A percentile compares a stretch with the other conserved stretches of the same genome.
These are phyloP conservation scores for Orbilia brochopaga DNA, from an alignment of 2,329 filamentous ascomycete genomes.

Conservation along the genomic window DNA sequence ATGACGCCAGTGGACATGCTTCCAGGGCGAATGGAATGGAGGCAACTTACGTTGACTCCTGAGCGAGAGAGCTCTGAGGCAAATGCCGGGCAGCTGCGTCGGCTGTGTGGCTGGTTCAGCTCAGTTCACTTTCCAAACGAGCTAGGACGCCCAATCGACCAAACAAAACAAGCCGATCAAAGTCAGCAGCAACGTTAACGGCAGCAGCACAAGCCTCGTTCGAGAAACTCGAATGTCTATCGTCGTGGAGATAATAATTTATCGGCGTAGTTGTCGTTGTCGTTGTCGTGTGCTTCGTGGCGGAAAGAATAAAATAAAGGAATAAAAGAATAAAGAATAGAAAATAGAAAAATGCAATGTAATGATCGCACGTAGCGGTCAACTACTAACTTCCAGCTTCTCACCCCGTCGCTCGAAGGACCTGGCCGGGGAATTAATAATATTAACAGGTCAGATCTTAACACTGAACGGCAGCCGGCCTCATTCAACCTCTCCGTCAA, in stretches of 20 bases:
- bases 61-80: background rate
- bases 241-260: background rate
- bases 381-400: no score
- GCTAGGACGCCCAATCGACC: background rate
- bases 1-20: background rate
- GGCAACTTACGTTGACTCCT: background rate
- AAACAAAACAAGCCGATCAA: background rate
- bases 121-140: no score
- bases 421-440: no score
- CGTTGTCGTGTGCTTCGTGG: background rate
- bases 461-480: background rate
- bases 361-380: no score
- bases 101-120: background rate
- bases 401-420: no score
- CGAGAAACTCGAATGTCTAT: background rate
- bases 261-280: background rate
- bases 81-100: background rate
- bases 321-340: background rate
- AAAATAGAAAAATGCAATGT: constrained; percentile 12
- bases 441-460: no score
- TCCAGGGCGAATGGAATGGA: no score
- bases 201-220: background rate
- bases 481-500: background rate
- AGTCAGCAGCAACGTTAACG: background rate
- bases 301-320: constrained; percentile 3